These are phyloP conservation scores for Pholiota microspora DNA, from an alignment of 768 basidiomycete species.

Conservation along the genomic window DNA sequence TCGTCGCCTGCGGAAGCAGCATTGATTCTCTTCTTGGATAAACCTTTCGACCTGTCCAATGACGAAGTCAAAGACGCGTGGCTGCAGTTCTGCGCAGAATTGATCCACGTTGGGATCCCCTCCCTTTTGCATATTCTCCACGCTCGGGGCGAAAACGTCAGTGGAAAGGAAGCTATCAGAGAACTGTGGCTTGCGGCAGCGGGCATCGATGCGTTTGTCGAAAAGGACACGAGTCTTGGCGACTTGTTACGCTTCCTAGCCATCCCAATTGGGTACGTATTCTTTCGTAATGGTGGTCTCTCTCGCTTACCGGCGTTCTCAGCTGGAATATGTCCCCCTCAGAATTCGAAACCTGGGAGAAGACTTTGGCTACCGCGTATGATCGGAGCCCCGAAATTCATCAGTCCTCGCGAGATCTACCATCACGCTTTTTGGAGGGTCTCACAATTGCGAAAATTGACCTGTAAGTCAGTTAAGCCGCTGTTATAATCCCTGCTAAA, in stretches of 20 bases:
- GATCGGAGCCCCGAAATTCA: slow-evolving; percentile 16
- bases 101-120: slow-evolving; percentile 42
- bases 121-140: slow-evolving; percentile 35
- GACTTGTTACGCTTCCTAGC: slow-evolving; percentile 43
- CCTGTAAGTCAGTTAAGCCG: slow-evolving; percentile 5
- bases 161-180: slow-evolving; percentile 33
- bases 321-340: slow-evolving; percentile 47
- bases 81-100: slow-evolving; percentile 46
- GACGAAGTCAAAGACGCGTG: slow-evolving; percentile 39
- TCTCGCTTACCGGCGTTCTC: slow-evolving; percentile 5
- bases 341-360: slow-evolving; percentile 44
- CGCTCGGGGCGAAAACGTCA: slow-evolving; percentile 23
- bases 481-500: not conserved
- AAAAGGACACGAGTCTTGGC: slow-evolving; percentile 31
- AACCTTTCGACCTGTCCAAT: slow-evolving; percentile 38
- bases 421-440: slow-evolving; percentile 27
- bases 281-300: not conserved
- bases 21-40: slow-evolving; percentile 42
- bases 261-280: slow-evolving; percentile 45
- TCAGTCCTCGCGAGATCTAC: slow-evolving; percentile 19
- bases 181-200: slow-evolving; percentile 50
- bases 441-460: slow-evolving; percentile 19
- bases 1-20: slow-evolving; percentile 43
- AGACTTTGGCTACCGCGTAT: slow-evolving; percentile 31
- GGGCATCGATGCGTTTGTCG: slow-evolving; percentile 22